Conservation (phyloP, 2,329 filamentous ascomycete genomes). For the Ascochyta viciae-villosae region DNA sequence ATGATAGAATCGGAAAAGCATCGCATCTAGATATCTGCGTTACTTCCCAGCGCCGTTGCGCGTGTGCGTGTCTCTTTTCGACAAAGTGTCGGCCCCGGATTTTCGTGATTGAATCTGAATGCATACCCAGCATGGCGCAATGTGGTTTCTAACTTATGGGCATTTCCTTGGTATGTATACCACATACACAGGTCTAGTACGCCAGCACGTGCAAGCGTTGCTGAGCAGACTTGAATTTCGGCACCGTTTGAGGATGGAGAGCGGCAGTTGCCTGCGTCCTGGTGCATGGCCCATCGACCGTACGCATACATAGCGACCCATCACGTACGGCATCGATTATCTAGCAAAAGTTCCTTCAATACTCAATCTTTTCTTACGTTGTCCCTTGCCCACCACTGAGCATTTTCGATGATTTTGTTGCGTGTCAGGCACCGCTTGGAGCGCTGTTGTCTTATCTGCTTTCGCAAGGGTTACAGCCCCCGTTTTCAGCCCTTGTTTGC, state of each 20-base stretch:
- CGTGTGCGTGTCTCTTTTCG: background rate
- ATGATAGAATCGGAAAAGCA: conserved; percentile 76
- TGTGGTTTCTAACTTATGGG: conserved; percentile 14
- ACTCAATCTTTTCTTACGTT: background rate
- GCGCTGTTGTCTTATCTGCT: conserved; percentile 9
- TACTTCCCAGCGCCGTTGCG: conserved; percentile 3
- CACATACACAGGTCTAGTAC: conserved; percentile 1
- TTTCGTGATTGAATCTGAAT: conserved; percentile 14
- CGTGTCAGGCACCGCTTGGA: background rate
- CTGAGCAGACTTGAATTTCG: background rate
- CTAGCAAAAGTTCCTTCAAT: conserved; percentile 15
- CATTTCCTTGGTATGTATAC: conserved; percentile 19
- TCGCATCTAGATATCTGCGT: conserved; percentile 60
- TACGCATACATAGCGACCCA: conserved; percentile 4
- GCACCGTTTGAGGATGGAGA: background rate
- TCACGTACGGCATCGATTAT: conserved; percentile 6
- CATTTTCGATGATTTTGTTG: background rate
- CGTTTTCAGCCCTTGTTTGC: conserved; percentile 13
- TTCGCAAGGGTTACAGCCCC: conserved; percentile 1
- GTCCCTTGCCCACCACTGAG: background rate
- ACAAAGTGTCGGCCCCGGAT: conserved; percentile 4
- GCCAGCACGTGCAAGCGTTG: background rate
- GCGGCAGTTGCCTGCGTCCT: conserved; percentile 1
- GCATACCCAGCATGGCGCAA: conserved; percentile 31
- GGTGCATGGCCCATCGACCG: background rate